Conservation (phyloP, 129 eudicot genomes). For the Cynara cardunculus region DNA sequence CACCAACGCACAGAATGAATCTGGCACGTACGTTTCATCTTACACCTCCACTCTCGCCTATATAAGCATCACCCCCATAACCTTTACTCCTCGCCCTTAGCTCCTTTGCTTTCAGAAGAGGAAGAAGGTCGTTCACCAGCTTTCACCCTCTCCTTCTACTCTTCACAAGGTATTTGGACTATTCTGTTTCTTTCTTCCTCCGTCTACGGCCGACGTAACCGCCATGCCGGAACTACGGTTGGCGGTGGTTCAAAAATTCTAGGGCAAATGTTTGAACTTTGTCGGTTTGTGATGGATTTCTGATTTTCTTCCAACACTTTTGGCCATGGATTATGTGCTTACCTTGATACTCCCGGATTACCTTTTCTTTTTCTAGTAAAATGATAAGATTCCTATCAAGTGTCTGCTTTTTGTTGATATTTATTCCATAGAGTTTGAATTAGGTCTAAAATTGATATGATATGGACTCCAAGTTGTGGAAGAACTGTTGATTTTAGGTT, state of each 20-base stretch:
- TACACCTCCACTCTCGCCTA: constrained; percentile 7
- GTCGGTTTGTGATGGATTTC: background rate
- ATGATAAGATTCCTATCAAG: background rate
- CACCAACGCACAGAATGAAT: constrained; percentile 30
- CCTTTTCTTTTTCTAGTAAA: background rate
- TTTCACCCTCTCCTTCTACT: constrained; percentile 12
- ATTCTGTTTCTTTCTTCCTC: background rate
- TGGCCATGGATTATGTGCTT: background rate
- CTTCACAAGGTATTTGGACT: constrained; percentile 23
- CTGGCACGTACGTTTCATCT: constrained; percentile 29
- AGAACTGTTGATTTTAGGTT: constrained; percentile 2
- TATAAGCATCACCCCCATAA: background rate
- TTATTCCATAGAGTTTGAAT: background rate
- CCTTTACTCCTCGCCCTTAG: constrained; percentile 27
- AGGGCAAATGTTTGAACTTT: background rate
- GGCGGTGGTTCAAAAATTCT: background rate
- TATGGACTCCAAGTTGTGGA: background rate
- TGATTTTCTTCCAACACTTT: background rate
- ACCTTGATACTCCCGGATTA: background rate
- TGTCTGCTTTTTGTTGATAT: constrained; percentile 2
- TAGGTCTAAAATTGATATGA: constrained; percentile 9
- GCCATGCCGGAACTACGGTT: background rate
- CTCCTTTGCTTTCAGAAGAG: constrained; percentile 33
- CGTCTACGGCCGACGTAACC: background rate
- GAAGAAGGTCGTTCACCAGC: background rate